Base-by-base conservation (phyloP, 2,329 filamentous ascomycete genomes). In the Ophiostoma sp. region DNA sequence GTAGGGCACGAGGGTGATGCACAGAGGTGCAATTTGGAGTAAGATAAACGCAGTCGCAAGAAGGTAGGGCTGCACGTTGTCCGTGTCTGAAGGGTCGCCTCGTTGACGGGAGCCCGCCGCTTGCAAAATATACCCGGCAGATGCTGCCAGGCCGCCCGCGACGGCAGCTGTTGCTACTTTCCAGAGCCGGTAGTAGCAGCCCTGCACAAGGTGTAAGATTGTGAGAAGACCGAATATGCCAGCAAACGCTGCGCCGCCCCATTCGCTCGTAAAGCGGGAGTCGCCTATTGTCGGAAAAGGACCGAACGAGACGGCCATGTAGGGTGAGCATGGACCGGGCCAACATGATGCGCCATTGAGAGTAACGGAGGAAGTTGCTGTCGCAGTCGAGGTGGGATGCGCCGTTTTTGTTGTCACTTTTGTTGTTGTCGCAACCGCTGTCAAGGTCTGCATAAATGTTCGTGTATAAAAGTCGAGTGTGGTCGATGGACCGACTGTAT, bases 241-340 rank as follows among this genome's bases (percentile, higher is more conserved):
- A 17, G 66, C 66, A 69, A 69, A 69, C 45, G 28, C 66, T 8
- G 66, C 66, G 11, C 66, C 45, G 66, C 66, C 66, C 66, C 66
- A 39, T 17, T 50, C 9, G 19, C 66, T 69, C 19, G 31, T 28
- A 19, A 69, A 22, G 19, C 66, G 66, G 28, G 28, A 22, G 66
- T 36, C 50, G 8, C 33, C 33, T 12, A 5, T 17, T 15, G 33
- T 15, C 15, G 50, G 50, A 31, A 39, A 70, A 1, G 69, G 69
- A 5, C n/a, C 22, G 17, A 42, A 70, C 1, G 52, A 70, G 50
- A 70, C 45, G 28, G 66, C 66, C 28, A 69, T 50, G 45, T 69
- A 52, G 0, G 66, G 66, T 31, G 66, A 69, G 6, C 66, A 69
- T 2, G 45, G 28, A 1, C 45, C 66, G 25, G 66, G 66, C 66